Percentiles rank a stretch among this genome's conserved stretches.
These are phyloP conservation scores for Rhizoctonia solani DNA, from an alignment of 1,284 basidiomycete species.

Conservation along the genomic window DNA sequence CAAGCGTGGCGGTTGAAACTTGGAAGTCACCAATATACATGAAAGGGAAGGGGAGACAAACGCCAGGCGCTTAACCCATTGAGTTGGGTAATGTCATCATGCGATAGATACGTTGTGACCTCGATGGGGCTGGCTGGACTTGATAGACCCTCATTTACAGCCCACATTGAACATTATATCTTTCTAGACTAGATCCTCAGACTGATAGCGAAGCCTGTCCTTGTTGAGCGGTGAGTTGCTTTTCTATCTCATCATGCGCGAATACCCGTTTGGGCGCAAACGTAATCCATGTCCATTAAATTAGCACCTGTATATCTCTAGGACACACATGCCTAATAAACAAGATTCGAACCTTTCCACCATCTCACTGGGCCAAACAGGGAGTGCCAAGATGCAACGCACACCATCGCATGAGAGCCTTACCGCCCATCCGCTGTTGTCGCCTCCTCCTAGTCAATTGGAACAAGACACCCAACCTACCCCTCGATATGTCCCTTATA, in stretches of 20 bases:
- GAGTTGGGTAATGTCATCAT: not conserved
- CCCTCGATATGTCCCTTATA: constrained; percentile 59
- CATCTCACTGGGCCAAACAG: constrained; percentile 57
- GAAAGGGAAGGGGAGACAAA: too few species aligned
- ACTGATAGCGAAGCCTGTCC: too few species aligned
- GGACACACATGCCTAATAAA: constrained; percentile 41
- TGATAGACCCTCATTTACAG: too few species aligned
- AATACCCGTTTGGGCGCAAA: too few species aligned
- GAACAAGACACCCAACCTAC: constrained; percentile 33
- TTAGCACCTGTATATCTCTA: too few species aligned
- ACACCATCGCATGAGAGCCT: constrained; percentile 59
- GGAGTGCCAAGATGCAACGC: constrained; percentile 52
- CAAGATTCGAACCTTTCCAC: constrained; percentile 54
- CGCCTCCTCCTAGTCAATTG: constrained; percentile 47
- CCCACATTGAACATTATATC: too few species aligned
- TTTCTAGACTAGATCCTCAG: too few species aligned
- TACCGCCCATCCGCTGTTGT: constrained; percentile 65
- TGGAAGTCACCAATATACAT: too few species aligned
- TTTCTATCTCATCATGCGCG: too few species aligned
- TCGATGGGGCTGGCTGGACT: not conserved
- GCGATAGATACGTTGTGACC: not conserved
- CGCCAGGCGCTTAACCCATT: not conserved
- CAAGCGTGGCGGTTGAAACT: not conserved
- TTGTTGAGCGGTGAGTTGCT: too few species aligned
- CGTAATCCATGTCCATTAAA: too few species aligned